These are phyloP conservation scores for Solanum infundibuliforme DNA, from an alignment of 257 asterid species.

Conservation along the genomic window DNA sequence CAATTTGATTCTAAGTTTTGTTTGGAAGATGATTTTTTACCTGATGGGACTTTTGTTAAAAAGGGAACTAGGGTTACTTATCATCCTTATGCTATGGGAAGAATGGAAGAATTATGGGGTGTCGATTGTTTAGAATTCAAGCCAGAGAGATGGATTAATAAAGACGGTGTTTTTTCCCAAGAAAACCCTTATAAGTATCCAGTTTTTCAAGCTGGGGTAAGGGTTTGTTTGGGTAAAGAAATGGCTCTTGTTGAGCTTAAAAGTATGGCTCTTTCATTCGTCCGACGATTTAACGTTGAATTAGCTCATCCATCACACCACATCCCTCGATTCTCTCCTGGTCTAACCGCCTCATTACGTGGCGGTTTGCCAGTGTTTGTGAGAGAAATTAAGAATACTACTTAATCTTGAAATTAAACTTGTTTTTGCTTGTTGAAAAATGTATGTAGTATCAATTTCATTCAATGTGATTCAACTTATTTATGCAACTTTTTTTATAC, in stretches of 20 bases:
- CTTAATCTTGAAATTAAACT: not conserved
- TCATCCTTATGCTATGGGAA: conserved; percentile 41
- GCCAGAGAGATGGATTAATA: conserved; percentile 31
- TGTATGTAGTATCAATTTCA: not conserved
- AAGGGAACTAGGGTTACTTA: conserved; percentile 37
- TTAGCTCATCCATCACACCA: conserved; percentile 6
- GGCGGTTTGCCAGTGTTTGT: conserved; percentile 41
- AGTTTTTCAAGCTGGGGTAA: conserved; percentile 34
- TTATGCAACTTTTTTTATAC: not conserved
- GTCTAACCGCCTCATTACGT: conserved; percentile 53
- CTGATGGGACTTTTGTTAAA: conserved; percentile 22
- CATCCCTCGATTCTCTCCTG: conserved; percentile 47
- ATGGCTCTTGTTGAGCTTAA: conserved; percentile 39
- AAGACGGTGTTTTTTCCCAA: conserved; percentile 13
- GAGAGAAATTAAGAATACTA: not conserved
- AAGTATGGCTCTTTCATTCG: conserved; percentile 33
- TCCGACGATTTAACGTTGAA: conserved; percentile 30
- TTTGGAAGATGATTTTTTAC: conserved; percentile 16
- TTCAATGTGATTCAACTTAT: no score
- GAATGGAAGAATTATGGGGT: conserved; percentile 33
- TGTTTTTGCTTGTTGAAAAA: not conserved
- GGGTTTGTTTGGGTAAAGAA: conserved; percentile 39
- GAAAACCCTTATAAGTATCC: conserved; percentile 34
- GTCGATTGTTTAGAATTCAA: conserved; percentile 25
- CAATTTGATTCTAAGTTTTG: conserved; percentile 34